A percentile compares a stretch with the other conserved stretches of the same genome.
These are phyloP conservation scores for Logfia minima DNA, from an alignment of 129 eudicot genomes.

Conservation along the genomic window DNA sequence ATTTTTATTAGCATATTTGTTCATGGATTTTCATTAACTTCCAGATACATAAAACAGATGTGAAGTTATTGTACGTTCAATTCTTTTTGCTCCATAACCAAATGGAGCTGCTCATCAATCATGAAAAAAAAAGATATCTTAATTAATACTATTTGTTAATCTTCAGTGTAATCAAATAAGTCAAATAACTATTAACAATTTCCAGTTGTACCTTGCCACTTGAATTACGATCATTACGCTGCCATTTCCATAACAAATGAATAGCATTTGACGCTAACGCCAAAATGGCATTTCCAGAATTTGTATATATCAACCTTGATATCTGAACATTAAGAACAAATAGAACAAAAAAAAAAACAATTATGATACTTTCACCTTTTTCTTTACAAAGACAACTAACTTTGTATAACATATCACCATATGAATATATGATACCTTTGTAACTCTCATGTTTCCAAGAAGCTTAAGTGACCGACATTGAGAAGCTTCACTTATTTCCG, in stretches of 20 bases:
- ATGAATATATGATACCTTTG: slow-evolving; percentile 51
- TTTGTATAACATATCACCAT: background rate
- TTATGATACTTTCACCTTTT: background rate
- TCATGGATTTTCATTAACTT: no score
- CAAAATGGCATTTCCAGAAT: slow-evolving; percentile 81
- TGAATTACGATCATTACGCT: slow-evolving; percentile 70
- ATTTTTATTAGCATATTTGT: no score
- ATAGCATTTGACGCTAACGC: slow-evolving; percentile 92
- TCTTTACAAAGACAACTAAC: background rate
- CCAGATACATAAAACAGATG: background rate
- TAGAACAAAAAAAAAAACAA: background rate
- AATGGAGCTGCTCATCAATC: background rate
- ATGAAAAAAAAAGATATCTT: background rate
- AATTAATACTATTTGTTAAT: no score
- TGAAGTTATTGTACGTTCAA: background rate
- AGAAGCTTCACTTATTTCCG: slow-evolving; percentile 79
- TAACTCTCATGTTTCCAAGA: slow-evolving; percentile 81
- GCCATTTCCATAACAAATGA: slow-evolving; percentile 97
- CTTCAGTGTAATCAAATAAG: no score
- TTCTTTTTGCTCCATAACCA: background rate
- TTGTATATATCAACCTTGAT: slow-evolving; percentile 83
- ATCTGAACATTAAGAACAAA: slow-evolving; percentile 41
- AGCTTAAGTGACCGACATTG: slow-evolving; percentile 82
- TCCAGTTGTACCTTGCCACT: slow-evolving; percentile 65
- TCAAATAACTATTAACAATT: no score